phyloP scores from a whole-genome alignment of 108 stramenopile genomes.

The Conticribra guillardii region DNA sequence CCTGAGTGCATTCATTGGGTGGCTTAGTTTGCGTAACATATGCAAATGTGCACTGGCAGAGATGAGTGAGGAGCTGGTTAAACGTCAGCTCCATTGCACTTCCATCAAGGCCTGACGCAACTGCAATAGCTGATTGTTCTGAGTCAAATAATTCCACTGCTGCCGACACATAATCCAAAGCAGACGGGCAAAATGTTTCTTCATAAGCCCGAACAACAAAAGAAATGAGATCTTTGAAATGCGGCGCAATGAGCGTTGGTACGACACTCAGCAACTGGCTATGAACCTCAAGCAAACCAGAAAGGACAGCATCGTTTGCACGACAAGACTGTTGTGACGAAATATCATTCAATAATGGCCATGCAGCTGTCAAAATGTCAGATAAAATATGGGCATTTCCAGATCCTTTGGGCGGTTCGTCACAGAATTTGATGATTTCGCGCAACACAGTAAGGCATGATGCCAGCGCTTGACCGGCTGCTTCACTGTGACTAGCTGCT shows the following conservation, averaged over 20 bases:
- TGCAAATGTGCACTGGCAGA: constrained; percentile 35
- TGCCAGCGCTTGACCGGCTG: constrained; percentile 43
- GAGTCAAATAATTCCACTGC: constrained; percentile 67
- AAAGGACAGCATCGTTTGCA: constrained; percentile 32
- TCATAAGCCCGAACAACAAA: constrained; percentile 65
- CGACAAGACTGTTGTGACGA: constrained; percentile 30
- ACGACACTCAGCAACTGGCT: constrained; percentile 53
- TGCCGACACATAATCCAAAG: constrained; percentile 56
- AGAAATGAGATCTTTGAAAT: constrained; percentile 54
- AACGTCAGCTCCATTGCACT: constrained; percentile 34
- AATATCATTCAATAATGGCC: constrained; percentile 49
- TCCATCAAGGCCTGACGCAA: constrained; percentile 35
- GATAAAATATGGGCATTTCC: constrained; percentile 28
- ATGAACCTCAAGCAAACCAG: constrained; percentile 44
- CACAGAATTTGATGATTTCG: constrained; percentile 55
- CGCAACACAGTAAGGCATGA: constrained; percentile 43
- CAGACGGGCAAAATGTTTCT: constrained; percentile 42
- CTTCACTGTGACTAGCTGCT: constrained; percentile 31
- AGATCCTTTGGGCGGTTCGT: constrained; percentile 10
- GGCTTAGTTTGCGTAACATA: constrained; percentile 40
- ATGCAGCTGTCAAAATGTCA: constrained; percentile 37
- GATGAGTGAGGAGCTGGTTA: constrained; percentile 49
- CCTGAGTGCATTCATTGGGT: constrained; percentile 37
- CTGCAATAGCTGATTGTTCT: constrained; percentile 21
- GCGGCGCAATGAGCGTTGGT: constrained; percentile 48